Evolutionary conservation across 768 basidiomycete species (phyloP), one percentile per base, ranked within the genome.

Genomic region (Trametes elegans): DNA sequence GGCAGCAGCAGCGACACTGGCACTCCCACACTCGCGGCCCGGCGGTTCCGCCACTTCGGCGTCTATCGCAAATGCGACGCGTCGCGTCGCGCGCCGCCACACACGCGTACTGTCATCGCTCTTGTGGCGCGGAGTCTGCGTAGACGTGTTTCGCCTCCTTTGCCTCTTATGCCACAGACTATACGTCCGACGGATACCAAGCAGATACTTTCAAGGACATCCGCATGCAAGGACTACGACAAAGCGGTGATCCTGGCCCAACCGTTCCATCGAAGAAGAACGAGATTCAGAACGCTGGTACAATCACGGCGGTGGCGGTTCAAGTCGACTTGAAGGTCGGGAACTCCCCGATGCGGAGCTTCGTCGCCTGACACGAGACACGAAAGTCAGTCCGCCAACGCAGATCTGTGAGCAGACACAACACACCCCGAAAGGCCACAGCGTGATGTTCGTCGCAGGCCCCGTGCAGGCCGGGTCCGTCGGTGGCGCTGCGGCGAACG

Each of bases 391-490:
- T n/a, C n/a, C n/a, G n/a, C 38, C 38, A 36, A 5, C 10, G 11
- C 35, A 36, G 35, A 36, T 5, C 35, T n/a, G n/a, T n/a, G n/a
- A n/a, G 27, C 24, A 18, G 31, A 11, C n/a, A 44, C 9, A 11
- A 23, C 13, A 69, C 79, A 81, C 79, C 43, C 80, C 79, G 59
- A 71, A 78, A 2, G 80, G 80, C 59, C 71, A 72, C 44, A 81
- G 59, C 0, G 74, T 76, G 45, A 80, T 71, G 9, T 74, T 76
- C 53, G 64, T 71, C 23, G 74, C 68, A 9, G 64, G 54, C 2
- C 77, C 79, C 1, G 69, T 72, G 57, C 80, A 82, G 38, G 68
- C 53, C 0, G 78, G 77, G 49, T 66, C 76, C 11, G 71, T 71
- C 0, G 75, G 77, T 7, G 79, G 80, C 28, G 75, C 55, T 1